Evolutionary conservation across 106 monocot species (phyloP).

Genomic region (Dioscorea dumetorum): DNA sequence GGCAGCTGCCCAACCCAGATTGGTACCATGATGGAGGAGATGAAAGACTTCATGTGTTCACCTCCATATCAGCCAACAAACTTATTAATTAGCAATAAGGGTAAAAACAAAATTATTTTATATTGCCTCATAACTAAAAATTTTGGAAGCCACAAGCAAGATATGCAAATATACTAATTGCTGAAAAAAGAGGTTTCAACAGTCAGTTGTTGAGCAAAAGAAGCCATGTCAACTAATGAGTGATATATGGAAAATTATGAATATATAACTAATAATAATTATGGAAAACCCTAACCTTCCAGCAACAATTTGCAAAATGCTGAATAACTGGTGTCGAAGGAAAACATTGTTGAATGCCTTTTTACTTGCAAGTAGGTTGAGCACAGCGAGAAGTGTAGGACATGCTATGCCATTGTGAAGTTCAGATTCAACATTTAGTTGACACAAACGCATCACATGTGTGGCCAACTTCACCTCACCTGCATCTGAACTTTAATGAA

Average conservation of each 20-base stretch:
- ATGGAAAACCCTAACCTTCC: slow-evolving; percentile 47
- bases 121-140: no score
- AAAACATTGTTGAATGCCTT: slow-evolving; percentile 83
- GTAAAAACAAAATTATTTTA: no score
- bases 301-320: slow-evolving; percentile 88
- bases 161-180: no score
- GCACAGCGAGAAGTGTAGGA: slow-evolving; percentile 51
- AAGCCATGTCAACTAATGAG: neutral
- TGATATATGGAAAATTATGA: neutral
- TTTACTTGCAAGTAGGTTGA: slow-evolving; percentile 54
- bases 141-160: no score
- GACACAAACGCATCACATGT: slow-evolving; percentile 78
- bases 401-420: slow-evolving; percentile 16
- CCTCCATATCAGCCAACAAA: no score
- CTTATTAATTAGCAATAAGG: no score
- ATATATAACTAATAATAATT: neutral
- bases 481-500: slow-evolving; percentile 18
- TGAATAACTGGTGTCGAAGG: slow-evolving; percentile 81
- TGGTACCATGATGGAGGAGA: no score
- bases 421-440: slow-evolving; percentile 49
- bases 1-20: no score
- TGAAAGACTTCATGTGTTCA: no score
- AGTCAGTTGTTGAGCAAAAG: no score
- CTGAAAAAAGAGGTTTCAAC: no score
- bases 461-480: slow-evolving; percentile 74